Evolutionary conservation across 1,284 basidiomycete species (phyloP).

Genomic region (Ceratorhiza oryzae-sativae): DNA sequence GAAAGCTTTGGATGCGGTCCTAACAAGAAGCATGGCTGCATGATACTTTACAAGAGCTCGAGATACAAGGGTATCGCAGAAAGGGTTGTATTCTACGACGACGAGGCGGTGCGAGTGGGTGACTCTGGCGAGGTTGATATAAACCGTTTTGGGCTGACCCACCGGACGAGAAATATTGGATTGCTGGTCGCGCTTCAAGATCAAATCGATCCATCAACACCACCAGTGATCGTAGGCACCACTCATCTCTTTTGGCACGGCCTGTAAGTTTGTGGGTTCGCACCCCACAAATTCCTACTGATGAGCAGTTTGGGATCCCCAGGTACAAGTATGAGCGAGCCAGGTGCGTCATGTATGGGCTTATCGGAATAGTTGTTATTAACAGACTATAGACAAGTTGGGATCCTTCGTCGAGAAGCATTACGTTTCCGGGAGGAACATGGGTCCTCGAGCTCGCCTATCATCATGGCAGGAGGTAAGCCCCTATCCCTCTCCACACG

Average conservation of each 20-base stretch:
- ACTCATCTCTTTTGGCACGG: constrained; percentile 97
- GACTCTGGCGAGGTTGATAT: constrained; percentile 38
- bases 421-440: constrained; percentile 32
- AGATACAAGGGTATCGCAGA: constrained; percentile 59
- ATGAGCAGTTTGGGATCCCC: constrained; percentile 20
- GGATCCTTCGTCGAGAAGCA: constrained; percentile 51
- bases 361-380: neutral
- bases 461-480: constrained; percentile 42
- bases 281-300: neutral
- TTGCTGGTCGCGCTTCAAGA: constrained; percentile 70
- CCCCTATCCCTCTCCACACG: constrained; percentile 15
- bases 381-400: constrained; percentile 62
- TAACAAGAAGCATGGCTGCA: constrained; percentile 81
- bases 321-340: constrained; percentile 89
- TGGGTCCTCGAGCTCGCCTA: constrained; percentile 28
- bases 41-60: constrained; percentile 71
- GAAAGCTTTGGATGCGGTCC: constrained; percentile 70
- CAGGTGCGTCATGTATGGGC: constrained; percentile 56
- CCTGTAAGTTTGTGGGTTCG: constrained; percentile 58
- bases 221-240: constrained; percentile 68
- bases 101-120: constrained; percentile 59
- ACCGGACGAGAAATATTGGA: constrained; percentile 84
- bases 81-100: constrained; percentile 69
- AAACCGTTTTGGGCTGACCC: constrained; percentile 61
- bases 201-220: constrained; percentile 55